Evolutionary conservation across 306 rosid genomes (phyloP).

Genomic region (Pachyrhizus erosus): DNA sequence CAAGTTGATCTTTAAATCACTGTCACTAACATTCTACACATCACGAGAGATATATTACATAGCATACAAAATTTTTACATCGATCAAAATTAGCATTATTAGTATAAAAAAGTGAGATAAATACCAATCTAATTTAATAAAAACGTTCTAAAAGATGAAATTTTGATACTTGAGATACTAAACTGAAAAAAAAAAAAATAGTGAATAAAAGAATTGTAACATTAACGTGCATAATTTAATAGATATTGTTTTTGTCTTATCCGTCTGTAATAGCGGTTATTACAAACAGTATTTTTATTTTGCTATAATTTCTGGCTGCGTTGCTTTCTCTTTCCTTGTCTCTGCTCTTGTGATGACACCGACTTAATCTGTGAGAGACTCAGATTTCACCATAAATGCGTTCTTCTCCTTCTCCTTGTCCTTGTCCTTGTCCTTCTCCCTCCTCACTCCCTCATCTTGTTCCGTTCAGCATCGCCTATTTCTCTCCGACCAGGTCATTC

Average conservation of each 20-base stretch:
- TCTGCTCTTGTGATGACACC: neutral
- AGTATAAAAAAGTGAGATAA: too few species aligned
- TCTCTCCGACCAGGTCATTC: slow-evolving; percentile 36
- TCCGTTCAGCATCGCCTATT: slow-evolving; percentile 30
- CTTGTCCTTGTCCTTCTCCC: neutral
- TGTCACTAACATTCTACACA: too few species aligned
- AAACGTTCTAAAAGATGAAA: too few species aligned
- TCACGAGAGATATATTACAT: too few species aligned
- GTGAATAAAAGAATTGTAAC: neutral
- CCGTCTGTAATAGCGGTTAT: neutral
- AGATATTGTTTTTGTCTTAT: too few species aligned
- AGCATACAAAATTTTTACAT: too few species aligned
- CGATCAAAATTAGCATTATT: too few species aligned
- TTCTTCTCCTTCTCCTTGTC: neutral
- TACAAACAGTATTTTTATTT: neutral
- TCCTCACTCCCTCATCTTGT: neutral
- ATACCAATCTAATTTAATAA: too few species aligned
- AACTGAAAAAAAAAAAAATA: neutral
- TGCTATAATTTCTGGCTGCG: neutral
- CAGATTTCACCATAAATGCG: neutral
- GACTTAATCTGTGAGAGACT: neutral
- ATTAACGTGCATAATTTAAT: too few species aligned
- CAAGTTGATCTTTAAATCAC: too few species aligned
- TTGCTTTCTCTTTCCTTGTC: slow-evolving; percentile 11
- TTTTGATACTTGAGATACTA: too few species aligned